A percentile compares a stretch with the other conserved stretches of the same genome.
Conservation (phyloP, 768 basidiomycete genomes). For the Suillus paluster region DNA sequence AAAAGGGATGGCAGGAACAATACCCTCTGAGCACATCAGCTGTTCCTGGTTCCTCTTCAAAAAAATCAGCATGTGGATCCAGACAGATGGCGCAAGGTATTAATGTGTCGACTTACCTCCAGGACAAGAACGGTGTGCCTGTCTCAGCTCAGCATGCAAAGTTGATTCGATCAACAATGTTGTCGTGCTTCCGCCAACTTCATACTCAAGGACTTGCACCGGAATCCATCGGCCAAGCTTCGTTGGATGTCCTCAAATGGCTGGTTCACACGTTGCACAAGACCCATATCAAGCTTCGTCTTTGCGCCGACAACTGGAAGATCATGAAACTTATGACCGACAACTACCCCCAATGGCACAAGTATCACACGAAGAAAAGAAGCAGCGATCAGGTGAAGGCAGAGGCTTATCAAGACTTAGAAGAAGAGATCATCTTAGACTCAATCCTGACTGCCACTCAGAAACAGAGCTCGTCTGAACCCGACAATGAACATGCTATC, state of each 20-base stretch:
- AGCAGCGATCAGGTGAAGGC: background rate
- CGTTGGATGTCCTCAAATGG: background rate
- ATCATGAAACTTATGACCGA: background rate
- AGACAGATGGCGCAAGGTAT: background rate
- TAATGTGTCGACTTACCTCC: background rate
- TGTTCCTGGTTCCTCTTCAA: background rate
- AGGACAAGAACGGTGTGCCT: background rate
- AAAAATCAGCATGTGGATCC: background rate
- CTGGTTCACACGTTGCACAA: background rate
- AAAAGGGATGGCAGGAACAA: background rate
- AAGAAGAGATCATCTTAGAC: background rate
- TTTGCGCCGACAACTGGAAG: background rate
- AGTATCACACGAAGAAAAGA: background rate
- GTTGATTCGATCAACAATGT: background rate
- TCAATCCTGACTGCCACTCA: background rate
- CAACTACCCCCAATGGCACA: background rate
- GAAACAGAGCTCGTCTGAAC: background rate
- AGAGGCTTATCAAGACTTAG: background rate
- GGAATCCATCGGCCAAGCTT: background rate
- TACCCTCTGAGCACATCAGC: background rate
- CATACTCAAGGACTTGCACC: background rate
- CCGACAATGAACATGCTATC: background rate
- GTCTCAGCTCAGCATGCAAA: background rate
- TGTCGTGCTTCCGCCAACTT: background rate
- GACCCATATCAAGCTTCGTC: background rate